Base-by-base conservation (phyloP, 176 grass and related monocot genomes). In the Saccharum officinarum region DNA sequence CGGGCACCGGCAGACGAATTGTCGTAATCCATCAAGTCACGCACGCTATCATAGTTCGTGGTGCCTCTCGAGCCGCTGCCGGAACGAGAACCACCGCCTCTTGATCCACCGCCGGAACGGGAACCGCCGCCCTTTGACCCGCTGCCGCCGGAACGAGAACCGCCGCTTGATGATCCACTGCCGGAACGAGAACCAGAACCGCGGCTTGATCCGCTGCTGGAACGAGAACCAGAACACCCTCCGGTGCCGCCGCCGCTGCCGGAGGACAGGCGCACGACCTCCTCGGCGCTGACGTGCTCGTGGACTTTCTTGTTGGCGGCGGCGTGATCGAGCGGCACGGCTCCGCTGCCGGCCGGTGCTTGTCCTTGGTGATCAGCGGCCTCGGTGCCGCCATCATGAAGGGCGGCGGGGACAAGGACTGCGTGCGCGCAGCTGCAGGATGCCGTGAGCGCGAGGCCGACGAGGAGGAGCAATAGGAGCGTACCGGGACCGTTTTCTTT, bases 401-500 rank as follows among this genome's bases (percentile, higher is more conserved):
- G 3, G 16, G 23, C 61, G 0, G 82, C 71, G 8, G 62, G 46
- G 73, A 71, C 14, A 17, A 34, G 34, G 26, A 64, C 67, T 14
- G 47, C 67, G 67, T 11, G 7, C 4, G 67, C 34, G 46, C 33
- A 44, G 41, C 8, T 41, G 40, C 9, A 41, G 7, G 8, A 10
- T 9, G 10, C 41, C 41, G 10, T 9, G 52, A 86, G 50, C 26
- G 75, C 75, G 52, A 86, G 13, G 63, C 50, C 17, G 28, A 64
- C 26, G 54, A 86, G 2, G 41, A 44, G 76, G 18, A 86, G 20
- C 18, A 80, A 39, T 14, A 80, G 39, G 18, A 64, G 75, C 52
- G 18, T 39, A 44, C 41, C 41, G 41, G 41, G 34, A n/a, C n/a
- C n/a, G n/a, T n/a, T n/a, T n/a, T n/a, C n/a, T n/a, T n/a, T n/a